Evolutionary conservation across 2,329 filamentous ascomycete genomes (phyloP).

Genomic region (Aspergillus sp.): DNA sequence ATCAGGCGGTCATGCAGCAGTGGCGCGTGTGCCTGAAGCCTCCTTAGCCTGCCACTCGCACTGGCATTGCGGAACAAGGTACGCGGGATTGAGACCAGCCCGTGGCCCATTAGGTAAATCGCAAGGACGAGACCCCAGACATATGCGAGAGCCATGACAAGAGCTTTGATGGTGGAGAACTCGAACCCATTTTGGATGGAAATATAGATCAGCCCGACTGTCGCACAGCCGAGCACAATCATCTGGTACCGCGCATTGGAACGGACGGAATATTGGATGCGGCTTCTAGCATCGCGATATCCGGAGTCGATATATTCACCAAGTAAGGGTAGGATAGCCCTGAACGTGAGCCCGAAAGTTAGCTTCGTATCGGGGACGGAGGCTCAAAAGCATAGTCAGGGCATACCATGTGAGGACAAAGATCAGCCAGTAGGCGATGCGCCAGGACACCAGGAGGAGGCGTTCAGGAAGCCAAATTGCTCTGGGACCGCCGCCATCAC

Average conservation of each 20-base stretch:
- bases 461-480: constrained; percentile 86
- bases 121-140: constrained; percentile 89
- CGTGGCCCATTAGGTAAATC: constrained; percentile 98
- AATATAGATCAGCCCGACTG: constrained; percentile 80
- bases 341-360: constrained; percentile 40
- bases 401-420: constrained; percentile 89
- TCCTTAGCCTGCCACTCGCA: constrained; percentile 72
- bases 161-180: constrained; percentile 73
- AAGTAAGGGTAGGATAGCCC: constrained; percentile 88
- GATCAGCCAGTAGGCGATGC: constrained; percentile 96
- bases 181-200: constrained; percentile 77
- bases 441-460: constrained; percentile 84
- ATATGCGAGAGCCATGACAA: constrained; percentile 93
- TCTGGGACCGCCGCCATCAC: constrained; percentile 70
- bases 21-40: constrained; percentile 78
- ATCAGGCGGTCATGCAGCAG: constrained; percentile 84
- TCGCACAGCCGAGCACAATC: constrained; percentile 72
- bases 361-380: constrained; percentile 1
- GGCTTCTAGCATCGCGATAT: constrained; percentile 81
- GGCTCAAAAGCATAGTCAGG: constrained; percentile 1
- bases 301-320: constrained; percentile 95
- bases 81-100: constrained; percentile 86
- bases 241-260: constrained; percentile 88
- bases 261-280: constrained; percentile 81
- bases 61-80: constrained; percentile 79